A percentile compares a stretch with the other conserved stretches of the same genome.
Conservation (phyloP, 2,329 filamentous ascomycete genomes). For the Penicillium sp. region DNA sequence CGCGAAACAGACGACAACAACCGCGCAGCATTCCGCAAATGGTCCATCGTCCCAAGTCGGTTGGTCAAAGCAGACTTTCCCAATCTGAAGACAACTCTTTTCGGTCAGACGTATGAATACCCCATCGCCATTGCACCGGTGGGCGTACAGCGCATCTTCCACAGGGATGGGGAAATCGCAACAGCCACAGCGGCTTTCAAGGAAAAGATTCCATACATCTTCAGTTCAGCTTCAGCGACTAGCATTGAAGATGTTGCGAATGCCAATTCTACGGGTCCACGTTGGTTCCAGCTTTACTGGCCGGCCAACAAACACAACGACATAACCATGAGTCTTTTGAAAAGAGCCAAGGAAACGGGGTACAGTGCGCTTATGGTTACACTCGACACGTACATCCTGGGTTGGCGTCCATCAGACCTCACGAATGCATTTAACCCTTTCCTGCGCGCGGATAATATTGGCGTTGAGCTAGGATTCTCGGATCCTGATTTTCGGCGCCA, state of each 20-base stretch:
- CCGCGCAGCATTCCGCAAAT: slow-evolving; percentile 30
- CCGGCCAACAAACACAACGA: slow-evolving; percentile 58
- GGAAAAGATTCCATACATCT: slow-evolving; percentile 62
- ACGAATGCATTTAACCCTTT: slow-evolving; percentile 54
- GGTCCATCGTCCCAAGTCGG: slow-evolving; percentile 28
- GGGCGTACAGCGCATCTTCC: slow-evolving; percentile 67
- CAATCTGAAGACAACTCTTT: slow-evolving; percentile 52
- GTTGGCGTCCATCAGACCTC: slow-evolving; percentile 67
- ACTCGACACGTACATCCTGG: slow-evolving; percentile 67
- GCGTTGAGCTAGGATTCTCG: slow-evolving; percentile 61
- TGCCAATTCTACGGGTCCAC: slow-evolving; percentile 54
- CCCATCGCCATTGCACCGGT: slow-evolving; percentile 66
- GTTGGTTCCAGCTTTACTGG: slow-evolving; percentile 78
- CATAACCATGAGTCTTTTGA: slow-evolving; percentile 62
- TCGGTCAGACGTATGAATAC: slow-evolving; percentile 48
- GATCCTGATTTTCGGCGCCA: slow-evolving; percentile 64
- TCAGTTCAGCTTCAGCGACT: slow-evolving; percentile 63
- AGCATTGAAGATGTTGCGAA: slow-evolving; percentile 56
- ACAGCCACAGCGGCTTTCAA: slow-evolving; percentile 60
- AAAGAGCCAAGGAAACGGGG: slow-evolving; percentile 59
- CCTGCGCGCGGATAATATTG: slow-evolving; percentile 38
- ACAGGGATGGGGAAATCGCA: slow-evolving; percentile 62
- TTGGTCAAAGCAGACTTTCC: slow-evolving; percentile 38
- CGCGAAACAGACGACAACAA: slow-evolving; percentile 32
- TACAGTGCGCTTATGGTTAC: slow-evolving; percentile 69